Base-by-base conservation (phyloP, 306 rosid species). In the Spatholobus suberectus region DNA sequence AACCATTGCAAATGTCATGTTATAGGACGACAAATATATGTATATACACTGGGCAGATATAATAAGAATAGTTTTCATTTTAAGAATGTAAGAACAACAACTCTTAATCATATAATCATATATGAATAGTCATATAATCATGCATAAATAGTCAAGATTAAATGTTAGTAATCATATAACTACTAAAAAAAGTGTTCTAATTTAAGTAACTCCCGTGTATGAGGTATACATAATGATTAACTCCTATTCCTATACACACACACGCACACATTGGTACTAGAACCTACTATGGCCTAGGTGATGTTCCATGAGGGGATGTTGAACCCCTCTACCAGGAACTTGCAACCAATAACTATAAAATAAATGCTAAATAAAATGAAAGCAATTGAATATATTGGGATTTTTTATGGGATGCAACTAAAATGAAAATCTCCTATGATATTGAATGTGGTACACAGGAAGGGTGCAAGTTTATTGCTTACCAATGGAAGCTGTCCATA, bases 401-500 rank as follows among this genome's bases (percentile, higher is more conserved):
- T 21, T 75, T 75, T n/a, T 75, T 26, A 74, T 54, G 8, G 0
- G 20, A 37, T 54, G 63, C 35, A 63, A 62, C 51, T 62, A 59
- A 65, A 75, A 55, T 6, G 14, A 63, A 69, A 79, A 76, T 55
- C 10, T 35, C 34, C 66, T 67, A 55, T 9, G 41, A 15, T 12
- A 32, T 18, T 32, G 65, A 75, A 55, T 29, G 24, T 67, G 77
- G 2, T 20, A 7, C 26, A 49, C 13, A 27, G 34, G 62, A 71
- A 70, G 32, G 77, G 40, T 46, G 15, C 13, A 52, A 13, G 55
- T 67, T 59, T 44, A 76, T 46, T 44, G 63, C 70, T 87, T 89
- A 95, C 98, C 98, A 49, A 93, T 89, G 82, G 94, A 47, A 81
- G 90, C 75, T 32, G 99, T 93, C 96, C 97, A 92, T 49, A 93